Conservation (phyloP, 345 rosid genomes). For the Cardamine chenopodiifolia region DNA sequence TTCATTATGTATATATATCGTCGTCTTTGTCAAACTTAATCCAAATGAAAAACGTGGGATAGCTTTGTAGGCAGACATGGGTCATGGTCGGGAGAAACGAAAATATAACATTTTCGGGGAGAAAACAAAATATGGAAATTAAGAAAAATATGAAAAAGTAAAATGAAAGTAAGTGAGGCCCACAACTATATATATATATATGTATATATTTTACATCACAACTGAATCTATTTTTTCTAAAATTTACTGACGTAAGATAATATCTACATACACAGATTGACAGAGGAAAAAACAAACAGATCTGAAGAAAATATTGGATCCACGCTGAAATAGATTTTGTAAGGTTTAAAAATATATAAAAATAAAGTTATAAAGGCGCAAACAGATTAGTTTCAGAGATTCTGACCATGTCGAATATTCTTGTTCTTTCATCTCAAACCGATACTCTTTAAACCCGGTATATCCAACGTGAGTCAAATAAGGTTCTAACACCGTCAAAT, state of each 20-base stretch:
- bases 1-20: neutral
- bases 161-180: neutral
- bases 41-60: constrained; percentile 27
- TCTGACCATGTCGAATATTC: too few species aligned
- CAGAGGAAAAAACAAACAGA: neutral
- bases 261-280: neutral
- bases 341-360: too few species aligned
- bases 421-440: neutral
- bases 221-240: neutral
- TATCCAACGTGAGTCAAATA: neutral
- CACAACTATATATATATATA: neutral
- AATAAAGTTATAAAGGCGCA: neutral
- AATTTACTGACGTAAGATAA: constrained; percentile 16
- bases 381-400: too few species aligned
- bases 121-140: constrained; percentile 4
- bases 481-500: neutral
- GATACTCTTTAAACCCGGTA: neutral
- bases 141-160: neutral
- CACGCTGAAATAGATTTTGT: neutral
- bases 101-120: constrained; percentile 6
- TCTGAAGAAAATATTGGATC: neutral
- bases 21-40: constrained; percentile 15
- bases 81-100: constrained; percentile 23
- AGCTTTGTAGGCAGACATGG: constrained; percentile 26
- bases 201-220: neutral